Evolutionary conservation across 2,329 filamentous ascomycete species (phyloP).

Genomic region (Proliferodiscus dingleyae): DNA sequence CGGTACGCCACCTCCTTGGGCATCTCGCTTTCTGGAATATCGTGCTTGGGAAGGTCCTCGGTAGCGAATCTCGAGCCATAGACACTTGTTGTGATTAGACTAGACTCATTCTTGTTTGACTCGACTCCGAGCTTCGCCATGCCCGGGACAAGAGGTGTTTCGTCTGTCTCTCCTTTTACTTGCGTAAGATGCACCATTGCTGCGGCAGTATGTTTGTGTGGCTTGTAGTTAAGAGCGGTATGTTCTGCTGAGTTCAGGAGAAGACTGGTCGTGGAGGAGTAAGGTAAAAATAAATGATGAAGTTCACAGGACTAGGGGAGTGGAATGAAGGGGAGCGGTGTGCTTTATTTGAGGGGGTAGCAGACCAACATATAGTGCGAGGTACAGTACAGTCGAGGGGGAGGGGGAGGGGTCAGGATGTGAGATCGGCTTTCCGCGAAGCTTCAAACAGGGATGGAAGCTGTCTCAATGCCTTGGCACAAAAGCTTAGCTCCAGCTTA

Average conservation of each 20-base stretch:
- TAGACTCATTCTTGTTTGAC: conserved; percentile 4
- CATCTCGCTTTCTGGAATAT: conserved; percentile 90
- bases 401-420: background rate
- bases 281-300: background rate
- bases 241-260: no score
- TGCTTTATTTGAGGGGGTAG: background rate
- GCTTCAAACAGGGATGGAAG: background rate
- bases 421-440: background rate
- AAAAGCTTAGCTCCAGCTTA: background rate
- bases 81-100: conserved; percentile 43
- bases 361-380: background rate
- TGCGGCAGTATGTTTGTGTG: conserved; percentile 7
- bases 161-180: conserved; percentile 27
- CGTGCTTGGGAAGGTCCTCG: conserved; percentile 71
- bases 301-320: background rate
- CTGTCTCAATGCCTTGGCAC: background rate
- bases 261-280: background rate
- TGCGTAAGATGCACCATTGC: conserved; percentile 46
- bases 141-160: conserved; percentile 33
- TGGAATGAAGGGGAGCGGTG: background rate
- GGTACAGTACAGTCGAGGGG: background rate
- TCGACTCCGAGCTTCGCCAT: conserved; percentile 44
- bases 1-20: conserved; percentile 89
- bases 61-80: conserved; percentile 84
- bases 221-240: no score